phyloP scores from a whole-genome alignment of 495 filamentous ascomycete species.

The Podospora didyma region DNA sequence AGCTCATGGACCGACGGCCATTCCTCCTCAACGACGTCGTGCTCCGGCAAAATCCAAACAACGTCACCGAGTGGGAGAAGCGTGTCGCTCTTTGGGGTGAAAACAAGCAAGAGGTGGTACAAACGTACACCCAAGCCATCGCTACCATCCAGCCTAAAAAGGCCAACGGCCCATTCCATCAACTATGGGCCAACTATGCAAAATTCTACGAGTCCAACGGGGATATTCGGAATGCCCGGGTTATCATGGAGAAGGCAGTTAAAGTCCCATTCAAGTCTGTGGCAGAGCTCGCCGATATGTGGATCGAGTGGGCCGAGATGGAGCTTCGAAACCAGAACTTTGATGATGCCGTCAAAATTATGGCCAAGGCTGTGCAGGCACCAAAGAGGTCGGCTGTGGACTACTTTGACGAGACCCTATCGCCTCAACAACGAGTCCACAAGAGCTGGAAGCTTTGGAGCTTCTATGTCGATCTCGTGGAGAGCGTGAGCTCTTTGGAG shows the following conservation, averaged over 20 bases:
- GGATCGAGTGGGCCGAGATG: slow-evolving; percentile 99
- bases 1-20: slow-evolving; percentile 93
- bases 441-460: slow-evolving; percentile 99
- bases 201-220: slow-evolving; percentile 93
- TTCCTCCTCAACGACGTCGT: slow-evolving; percentile 97
- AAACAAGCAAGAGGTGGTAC: slow-evolving; percentile 84
- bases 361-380: slow-evolving; percentile 94
- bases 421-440: slow-evolving; percentile 93
- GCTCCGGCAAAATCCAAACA: slow-evolving; percentile 92
- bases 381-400: slow-evolving; percentile 93
- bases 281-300: slow-evolving; percentile 92
- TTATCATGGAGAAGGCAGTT: slow-evolving; percentile 96
- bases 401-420: slow-evolving; percentile 94
- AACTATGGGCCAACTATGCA: slow-evolving; percentile 95
- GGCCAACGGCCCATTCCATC: slow-evolving; percentile 88
- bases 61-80: slow-evolving; percentile 96
- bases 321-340: slow-evolving; percentile 95
- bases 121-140: slow-evolving; percentile 95
- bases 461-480: slow-evolving; percentile 98
- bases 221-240: slow-evolving; percentile 76
- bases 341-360: slow-evolving; percentile 87
- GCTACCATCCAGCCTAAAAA: slow-evolving; percentile 91
- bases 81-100: slow-evolving; percentile 91
- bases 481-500: slow-evolving; percentile 85
- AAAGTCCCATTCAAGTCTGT: slow-evolving; percentile 97